Evolutionary conservation across 306 rosid species (phyloP), one percentile per base, ranked within the genome.

Genomic region (Leucaena leucocephala): DNA sequence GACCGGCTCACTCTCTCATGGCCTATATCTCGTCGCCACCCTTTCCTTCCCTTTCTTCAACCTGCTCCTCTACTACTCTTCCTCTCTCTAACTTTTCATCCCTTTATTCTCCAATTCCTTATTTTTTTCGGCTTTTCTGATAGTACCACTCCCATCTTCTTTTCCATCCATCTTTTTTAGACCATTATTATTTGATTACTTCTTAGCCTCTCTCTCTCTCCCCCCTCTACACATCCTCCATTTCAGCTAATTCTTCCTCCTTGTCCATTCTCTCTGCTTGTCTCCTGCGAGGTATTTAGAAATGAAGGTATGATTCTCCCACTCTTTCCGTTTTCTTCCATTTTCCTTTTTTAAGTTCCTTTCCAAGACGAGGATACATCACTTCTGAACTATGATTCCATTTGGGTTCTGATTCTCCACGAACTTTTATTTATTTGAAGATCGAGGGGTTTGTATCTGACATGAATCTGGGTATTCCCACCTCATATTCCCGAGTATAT

Each of bases 261-360:
- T 50, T 42, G 66, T 50, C 46, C 49, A 75, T 61, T 81, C 38
- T 62, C 74, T 39, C 67, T 46, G 63, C 79, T 4, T 45, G 21
- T 66, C 84, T 76, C 76, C 48, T 39, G 39, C 40, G 58, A 43
- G 50, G 17, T 66, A 45, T 45, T 71, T 74, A 59, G 34, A 64
- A 80, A 91, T 93, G 97, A 93, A 93, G 96, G 97, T 93, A 73
- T 79, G 85, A 80, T 86, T 70, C 80, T 64, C 33, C 22, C 84
- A 8, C 16, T 43, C 42, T 76, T 84, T 84, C 27, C 36, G 14
- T 43, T 44, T 68, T 17, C 27, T 78, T 46, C 43, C 42, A 22
- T 12, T 55, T 19, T 76, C 45, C 44, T 52, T 39, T 77, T 38
- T 2, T 17, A 42, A 52, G 76, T 62, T 78, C 64, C 15, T 75